A percentile compares a stretch with the other conserved stretches of the same genome.
These are phyloP conservation scores for Tolypocladium guangdongense DNA, from an alignment of 2,329 filamentous ascomycete species.

Conservation along the genomic window DNA sequence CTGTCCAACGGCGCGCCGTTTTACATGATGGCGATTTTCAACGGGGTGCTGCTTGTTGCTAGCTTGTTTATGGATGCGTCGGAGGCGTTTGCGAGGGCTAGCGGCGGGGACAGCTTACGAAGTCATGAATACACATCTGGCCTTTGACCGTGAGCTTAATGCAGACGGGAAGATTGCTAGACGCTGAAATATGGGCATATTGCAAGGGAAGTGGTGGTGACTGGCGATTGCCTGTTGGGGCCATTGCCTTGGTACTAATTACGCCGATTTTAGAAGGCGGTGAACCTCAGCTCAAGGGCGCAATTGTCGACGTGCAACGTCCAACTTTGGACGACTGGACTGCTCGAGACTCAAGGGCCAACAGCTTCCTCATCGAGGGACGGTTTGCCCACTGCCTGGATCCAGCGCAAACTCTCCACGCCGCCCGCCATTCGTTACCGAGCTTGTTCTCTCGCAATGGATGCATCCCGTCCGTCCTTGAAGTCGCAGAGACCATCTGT, in stretches of 20 bases:
- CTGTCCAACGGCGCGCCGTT: slow-evolving; percentile 71
- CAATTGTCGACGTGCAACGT: neutral
- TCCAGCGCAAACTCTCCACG: too few relatives aligned
- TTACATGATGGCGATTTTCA: slow-evolving; percentile 88
- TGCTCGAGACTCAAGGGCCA: too few relatives aligned
- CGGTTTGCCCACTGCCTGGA: too few relatives aligned
- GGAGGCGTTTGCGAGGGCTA: slow-evolving; percentile 20
- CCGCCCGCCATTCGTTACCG: too few relatives aligned
- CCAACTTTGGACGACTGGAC: neutral
- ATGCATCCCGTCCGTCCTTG: too few relatives aligned
- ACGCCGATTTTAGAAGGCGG: neutral
- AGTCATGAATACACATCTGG: slow-evolving; percentile 3
- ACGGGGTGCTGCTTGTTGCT: slow-evolving; percentile 56
- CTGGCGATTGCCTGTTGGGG: too few relatives aligned
- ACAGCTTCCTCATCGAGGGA: too few relatives aligned
- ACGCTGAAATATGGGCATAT: too few relatives aligned
- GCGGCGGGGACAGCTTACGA: slow-evolving; percentile 1
- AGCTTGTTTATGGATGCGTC: slow-evolving; percentile 40
- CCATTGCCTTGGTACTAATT: too few relatives aligned
- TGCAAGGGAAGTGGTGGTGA: too few relatives aligned
- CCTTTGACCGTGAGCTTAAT: neutral
- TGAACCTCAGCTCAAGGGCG: neutral
- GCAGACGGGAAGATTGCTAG: neutral
- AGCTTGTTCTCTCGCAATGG: too few relatives aligned
- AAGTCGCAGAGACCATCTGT: too few relatives aligned